phyloP scores from a whole-genome alignment of 2,329 filamentous ascomycete genomes.

The Phyllosticta paracitricarpa region DNA sequence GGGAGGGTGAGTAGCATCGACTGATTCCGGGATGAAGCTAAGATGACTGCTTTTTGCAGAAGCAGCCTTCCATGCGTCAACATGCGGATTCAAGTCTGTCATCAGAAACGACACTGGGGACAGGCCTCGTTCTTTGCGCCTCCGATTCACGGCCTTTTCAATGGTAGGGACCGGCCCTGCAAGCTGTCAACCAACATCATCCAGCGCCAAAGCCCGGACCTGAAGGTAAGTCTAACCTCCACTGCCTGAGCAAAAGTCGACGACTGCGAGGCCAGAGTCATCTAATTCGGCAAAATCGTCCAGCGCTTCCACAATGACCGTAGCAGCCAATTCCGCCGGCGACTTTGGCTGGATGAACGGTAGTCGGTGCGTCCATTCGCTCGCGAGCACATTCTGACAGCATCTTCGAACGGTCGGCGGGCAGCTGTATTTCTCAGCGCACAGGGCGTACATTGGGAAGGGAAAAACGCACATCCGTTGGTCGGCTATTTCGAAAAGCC shows the following conservation, averaged over 20 bases:
- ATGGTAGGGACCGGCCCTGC: conserved; percentile 25
- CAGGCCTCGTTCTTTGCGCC: conserved; percentile 13
- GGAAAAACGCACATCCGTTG: conserved; percentile 16
- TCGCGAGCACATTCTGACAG: conserved; percentile 55
- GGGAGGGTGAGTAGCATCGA: conserved; percentile 56
- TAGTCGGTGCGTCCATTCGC: conserved; percentile 51
- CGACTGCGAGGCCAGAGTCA: conserved; percentile 43
- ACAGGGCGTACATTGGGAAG: no score
- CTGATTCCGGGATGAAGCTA: conserved; percentile 47
- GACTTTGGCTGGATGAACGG: conserved; percentile 48
- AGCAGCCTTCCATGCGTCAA: conserved; percentile 25
- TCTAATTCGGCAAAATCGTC: conserved; percentile 3
- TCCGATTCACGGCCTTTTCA: conserved; percentile 22
- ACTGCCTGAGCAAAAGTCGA: conserved; percentile 68
- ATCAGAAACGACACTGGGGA: conserved; percentile 28
- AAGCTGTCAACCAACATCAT: conserved; percentile 12
- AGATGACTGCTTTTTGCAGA: conserved; percentile 41
- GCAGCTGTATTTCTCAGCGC: conserved; percentile 41
- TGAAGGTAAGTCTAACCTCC: conserved; percentile 39
- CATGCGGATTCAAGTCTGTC: conserved; percentile 31
- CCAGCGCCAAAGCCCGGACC: neutral
- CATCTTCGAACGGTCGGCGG: conserved; percentile 54
- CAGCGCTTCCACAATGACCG: conserved; percentile 38
- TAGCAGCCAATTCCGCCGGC: conserved; percentile 52
- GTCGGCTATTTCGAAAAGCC: conserved; percentile 23